Evolutionary conservation across 441 rosid species (phyloP).

Genomic region (Melastoma candidum): DNA sequence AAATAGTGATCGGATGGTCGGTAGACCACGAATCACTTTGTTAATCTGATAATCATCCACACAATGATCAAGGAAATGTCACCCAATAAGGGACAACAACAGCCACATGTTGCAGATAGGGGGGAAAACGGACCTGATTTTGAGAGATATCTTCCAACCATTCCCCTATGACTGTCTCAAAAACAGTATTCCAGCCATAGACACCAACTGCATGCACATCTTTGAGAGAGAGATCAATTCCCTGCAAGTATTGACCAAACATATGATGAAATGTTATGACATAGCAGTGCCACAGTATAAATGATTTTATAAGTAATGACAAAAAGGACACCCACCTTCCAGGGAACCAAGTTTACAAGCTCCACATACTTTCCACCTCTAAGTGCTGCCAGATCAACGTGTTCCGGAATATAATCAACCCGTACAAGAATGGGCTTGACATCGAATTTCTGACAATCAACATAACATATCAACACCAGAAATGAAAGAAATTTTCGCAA

Average conservation of each 20-base stretch:
- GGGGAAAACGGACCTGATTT: constrained; percentile 61
- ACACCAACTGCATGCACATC: constrained; percentile 85
- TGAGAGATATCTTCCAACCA: constrained; percentile 99
- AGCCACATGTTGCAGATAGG: constrained; percentile 2
- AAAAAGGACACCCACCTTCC: constrained; percentile 56
- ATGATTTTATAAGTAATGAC: neutral
- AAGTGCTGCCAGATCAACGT: constrained; percentile 86
- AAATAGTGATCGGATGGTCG: constrained; percentile 70
- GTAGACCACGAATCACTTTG: constrained; percentile 70
- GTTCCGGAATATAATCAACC: constrained; percentile 85
- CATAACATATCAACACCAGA: constrained; percentile 16
- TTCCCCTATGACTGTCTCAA: constrained; percentile 84
- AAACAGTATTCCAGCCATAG: constrained; percentile 87
- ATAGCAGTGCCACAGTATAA: no score
- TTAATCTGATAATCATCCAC: constrained; percentile 40
- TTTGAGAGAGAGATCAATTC: constrained; percentile 88
- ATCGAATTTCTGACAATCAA: constrained; percentile 68
- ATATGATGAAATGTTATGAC: neutral
- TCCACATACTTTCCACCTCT: constrained; percentile 87
- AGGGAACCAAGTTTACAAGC: constrained; percentile 89
- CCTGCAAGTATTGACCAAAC: constrained; percentile 49
- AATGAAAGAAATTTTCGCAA: constrained; percentile 1
- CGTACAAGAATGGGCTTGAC: constrained; percentile 76
- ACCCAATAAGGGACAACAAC: neutral
- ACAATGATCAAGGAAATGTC: constrained; percentile 10